A percentile compares a stretch with the other conserved stretches of the same genome.
phyloP scores from a whole-genome alignment of 106 monocot species.

The Acorus calamus region DNA sequence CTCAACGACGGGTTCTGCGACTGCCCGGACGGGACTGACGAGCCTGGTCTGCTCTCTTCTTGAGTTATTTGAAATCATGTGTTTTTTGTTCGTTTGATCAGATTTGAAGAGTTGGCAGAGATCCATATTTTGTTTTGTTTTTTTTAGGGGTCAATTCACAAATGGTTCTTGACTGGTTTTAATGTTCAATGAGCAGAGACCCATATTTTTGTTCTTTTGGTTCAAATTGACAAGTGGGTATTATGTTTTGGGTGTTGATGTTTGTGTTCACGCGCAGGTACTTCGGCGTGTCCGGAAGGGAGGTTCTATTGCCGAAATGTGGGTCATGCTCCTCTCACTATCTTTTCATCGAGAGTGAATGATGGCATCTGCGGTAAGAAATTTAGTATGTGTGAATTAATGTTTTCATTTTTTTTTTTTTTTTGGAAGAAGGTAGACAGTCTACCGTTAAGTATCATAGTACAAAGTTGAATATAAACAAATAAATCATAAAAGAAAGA shows the following conservation, averaged over 20 bases:
- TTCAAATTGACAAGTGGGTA: not conserved
- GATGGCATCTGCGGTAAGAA: constrained; percentile 92
- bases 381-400: not conserved
- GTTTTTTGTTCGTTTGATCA: not conserved
- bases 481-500: no score
- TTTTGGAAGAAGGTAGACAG: not conserved
- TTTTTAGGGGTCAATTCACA: not conserved
- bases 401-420: not conserved
- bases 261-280: constrained; percentile 41
- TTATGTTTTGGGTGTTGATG: not conserved
- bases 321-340: constrained; percentile 53
- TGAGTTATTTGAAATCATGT: no score
- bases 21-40: constrained; percentile 91
- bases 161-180: not conserved
- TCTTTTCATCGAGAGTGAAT: constrained; percentile 94
- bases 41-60: constrained; percentile 43
- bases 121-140: not conserved
- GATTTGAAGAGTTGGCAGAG: not conserved
- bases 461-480: no score
- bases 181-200: not conserved
- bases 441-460: no score
- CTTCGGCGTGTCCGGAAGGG: constrained; percentile 92
- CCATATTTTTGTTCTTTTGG: not conserved
- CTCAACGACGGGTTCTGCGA: constrained; percentile 98
- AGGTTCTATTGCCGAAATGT: constrained; percentile 83